phyloP scores from a whole-genome alignment of 78 protist genomes.

The Dictyostelium brefeldianum region DNA sequence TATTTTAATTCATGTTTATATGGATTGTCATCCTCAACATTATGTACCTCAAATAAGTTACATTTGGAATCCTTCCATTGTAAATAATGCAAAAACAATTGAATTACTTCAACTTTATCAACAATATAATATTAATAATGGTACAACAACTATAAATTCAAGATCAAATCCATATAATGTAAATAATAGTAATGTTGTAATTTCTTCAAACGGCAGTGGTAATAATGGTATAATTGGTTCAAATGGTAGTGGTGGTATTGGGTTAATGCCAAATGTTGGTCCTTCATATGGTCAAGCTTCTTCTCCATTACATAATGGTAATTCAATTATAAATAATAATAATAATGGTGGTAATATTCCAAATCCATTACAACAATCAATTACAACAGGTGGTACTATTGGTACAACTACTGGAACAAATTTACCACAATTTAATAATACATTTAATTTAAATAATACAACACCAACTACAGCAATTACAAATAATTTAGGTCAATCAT shows the following conservation, averaged over 20 bases:
- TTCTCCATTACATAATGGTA: not conserved
- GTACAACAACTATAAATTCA: not conserved
- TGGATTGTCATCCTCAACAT: constrained; percentile 75
- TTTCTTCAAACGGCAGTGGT: not conserved
- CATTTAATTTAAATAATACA: not conserved
- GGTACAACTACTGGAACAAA: not conserved
- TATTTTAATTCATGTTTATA: constrained; percentile 43
- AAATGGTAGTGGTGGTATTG: not conserved
- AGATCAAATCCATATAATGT: not conserved
- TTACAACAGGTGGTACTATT: not conserved
- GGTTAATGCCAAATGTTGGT: not conserved
- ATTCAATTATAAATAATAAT: not conserved
- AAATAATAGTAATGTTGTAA: not conserved
- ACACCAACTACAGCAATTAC: not conserved
- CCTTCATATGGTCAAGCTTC: constrained; percentile 14
- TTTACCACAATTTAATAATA: not conserved
- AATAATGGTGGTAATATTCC: not conserved
- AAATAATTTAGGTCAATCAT: not conserved
- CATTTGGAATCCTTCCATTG: constrained; percentile 62
- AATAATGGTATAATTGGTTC: not conserved
- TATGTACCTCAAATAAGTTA: constrained; percentile 48
- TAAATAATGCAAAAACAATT: not conserved
- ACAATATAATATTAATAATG: not conserved
- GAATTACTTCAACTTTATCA: not conserved
- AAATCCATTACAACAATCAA: not conserved